Evolutionary conservation across 2,329 filamentous ascomycete species (phyloP), one percentile per base, ranked within the genome.

Genomic region (Venturiaceae sp.): DNA sequence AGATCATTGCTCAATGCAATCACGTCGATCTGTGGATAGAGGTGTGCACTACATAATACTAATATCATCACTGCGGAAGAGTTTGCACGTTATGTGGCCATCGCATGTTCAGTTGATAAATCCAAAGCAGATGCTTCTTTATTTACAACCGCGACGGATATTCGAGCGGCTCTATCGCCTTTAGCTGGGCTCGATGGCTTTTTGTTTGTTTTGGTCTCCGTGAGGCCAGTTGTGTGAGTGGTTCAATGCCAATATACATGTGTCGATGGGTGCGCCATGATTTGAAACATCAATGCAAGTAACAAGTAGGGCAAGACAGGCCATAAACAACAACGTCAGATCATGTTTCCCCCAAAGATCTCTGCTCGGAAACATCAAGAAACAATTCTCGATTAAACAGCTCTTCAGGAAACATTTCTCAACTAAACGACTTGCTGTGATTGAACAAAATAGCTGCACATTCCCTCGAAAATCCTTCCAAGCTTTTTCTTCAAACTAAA

Each of bases 231-330:
- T n/a, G 16, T 30, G 26, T 50, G 44, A 26, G 28, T 50, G 13
- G 44, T 50, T 26, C 23, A 50, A 50, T n/a, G 23, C 14, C 44
- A 50, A 50, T 50, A 30, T 50, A 50, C 44, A 50, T 50, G 44
- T 50, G 23, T 50, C 44, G 44, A n/a, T 50, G 44, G 41, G 44
- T 26, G 23, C 23, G 44, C 23, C 44, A 50, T 50, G 44, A 50
- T 50, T 50, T 26, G 44, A 50, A 50, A 50, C 44, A 50, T n/a
- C 30, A 13, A 50, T 50, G 44, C 44, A 50, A 50, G 26, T 50
- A 13, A 16, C 13, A 16, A 16, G 19, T 50, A 50, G 44, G 44
- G 44, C 44, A 50, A 50, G 23, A 50, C 44, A 30, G 26, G 23
- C 44, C 44, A 50, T 50, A 16, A 50, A 50, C 44, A 2, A 30